Percentiles rank a stretch among this genome's conserved stretches.
These are phyloP conservation scores for Cryptococcus wingfieldii DNA, from an alignment of 1,284 basidiomycete species.

Conservation along the genomic window DNA sequence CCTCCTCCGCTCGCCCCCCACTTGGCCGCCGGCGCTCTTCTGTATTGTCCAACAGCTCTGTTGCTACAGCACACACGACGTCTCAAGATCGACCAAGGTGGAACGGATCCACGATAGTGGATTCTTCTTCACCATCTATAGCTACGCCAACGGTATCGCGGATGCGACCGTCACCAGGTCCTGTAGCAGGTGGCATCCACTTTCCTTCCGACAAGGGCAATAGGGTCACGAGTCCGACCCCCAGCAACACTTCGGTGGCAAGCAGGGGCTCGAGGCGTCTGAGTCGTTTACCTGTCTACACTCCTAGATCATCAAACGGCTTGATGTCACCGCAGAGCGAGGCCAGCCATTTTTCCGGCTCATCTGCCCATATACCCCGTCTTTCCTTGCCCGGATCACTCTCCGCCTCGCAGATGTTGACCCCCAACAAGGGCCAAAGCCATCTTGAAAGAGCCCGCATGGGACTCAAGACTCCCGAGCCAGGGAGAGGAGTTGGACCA, in stretches of 20 bases:
- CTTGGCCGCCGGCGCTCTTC: slow-evolving; percentile 8
- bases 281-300: slow-evolving; percentile 18
- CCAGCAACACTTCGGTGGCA: slow-evolving; percentile 13
- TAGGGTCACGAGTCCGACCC: slow-evolving; percentile 19
- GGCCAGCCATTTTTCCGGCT: too few species aligned
- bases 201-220: background rate
- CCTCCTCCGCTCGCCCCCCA: background rate
- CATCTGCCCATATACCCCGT: too few species aligned
- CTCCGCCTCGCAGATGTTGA: background rate
- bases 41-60: slow-evolving; percentile 12
- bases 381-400: too few species aligned
- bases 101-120: slow-evolving; percentile 20
- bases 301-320: slow-evolving; percentile 1
- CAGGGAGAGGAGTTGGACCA: background rate
- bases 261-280: slow-evolving; percentile 2
- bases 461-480: slow-evolving; percentile 18
- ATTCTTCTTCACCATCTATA: background rate
- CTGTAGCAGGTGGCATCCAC: background rate
- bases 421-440: slow-evolving; percentile 4
- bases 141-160: slow-evolving; percentile 2
- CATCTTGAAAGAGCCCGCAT: slow-evolving; percentile 11
- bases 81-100: slow-evolving; percentile 22
- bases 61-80: slow-evolving; percentile 7
- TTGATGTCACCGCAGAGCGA: background rate
- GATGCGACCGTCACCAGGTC: background rate